Evolutionary conservation across 352 stramenopile genomes (phyloP), one percentile per base, ranked within the genome.

Genomic region (Phytopythium litorale): DNA sequence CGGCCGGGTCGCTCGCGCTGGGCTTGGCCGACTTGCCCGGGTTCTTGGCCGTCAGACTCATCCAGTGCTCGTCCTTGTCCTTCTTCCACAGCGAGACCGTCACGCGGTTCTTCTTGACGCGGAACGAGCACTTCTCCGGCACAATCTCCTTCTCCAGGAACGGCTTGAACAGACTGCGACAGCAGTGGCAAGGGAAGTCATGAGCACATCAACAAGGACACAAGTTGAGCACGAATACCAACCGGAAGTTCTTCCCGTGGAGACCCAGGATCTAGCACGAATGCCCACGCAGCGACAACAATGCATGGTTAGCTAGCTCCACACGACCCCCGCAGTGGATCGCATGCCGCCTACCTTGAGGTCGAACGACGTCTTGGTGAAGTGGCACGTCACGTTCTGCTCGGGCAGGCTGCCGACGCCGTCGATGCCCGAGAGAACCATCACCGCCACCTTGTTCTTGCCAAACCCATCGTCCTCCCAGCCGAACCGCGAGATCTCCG

Each of bases 381-480:
- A 96, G 52, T 78, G 66, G 68, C 84, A 94, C 43, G 71, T 79
- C 18, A 96, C 67, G 33, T 79, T 81, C 56, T 92, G 77, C 65
- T 88, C 84, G 1, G 87, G 81, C 51, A 96, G 54, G 25, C 79
- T 64, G 1, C 87, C 87, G 2, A 96, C 83, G 21, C 83, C 87
- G 38, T 96, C 87, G 13, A 96, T 64, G 19, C 85, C 84, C 43
- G 87, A 92, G 73, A 91, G 90, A 58, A 96, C 71, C 62, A 94
- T 86, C 48, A 96, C 81, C 45, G 67, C 73, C 45, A 96, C 85
- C 64, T 94, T 94, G 56, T 80, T 63, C 67, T 96, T 96, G 37
- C 87, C 87, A 55, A 90, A 96, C n/a, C 87, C 84, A 56, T 96
- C 87, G 61, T 96, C 84, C 59, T 96, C 87, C 87, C 87, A 96